Base-by-base conservation (phyloP, 441 rosid genomes). In the Erodium texanum region DNA sequence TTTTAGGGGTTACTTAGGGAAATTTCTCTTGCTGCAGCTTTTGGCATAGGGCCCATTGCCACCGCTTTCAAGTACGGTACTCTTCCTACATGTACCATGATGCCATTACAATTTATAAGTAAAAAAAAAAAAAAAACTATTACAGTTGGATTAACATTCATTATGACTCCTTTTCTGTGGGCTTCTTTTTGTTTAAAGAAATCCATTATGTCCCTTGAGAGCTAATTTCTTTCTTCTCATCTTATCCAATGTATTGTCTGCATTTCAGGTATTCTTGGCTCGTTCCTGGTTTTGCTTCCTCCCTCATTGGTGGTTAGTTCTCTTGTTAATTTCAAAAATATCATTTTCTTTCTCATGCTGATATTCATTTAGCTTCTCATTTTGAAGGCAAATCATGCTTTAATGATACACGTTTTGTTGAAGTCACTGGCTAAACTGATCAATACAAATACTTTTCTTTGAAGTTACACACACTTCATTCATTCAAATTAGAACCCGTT, bases 231-330 rank as follows among this genome's bases (percentile, higher is more conserved):
- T 58, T 27, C 29, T 27, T 27, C 27, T 58, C 62, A 7, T 56
- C 62, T 58, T 58, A 58, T 58, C 24, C 27, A 8, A 50, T 58
- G 14, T 19, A 41, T 4, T 58, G 27, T 58, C 24, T 58, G 62
- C 27, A 58, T 58, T 58, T 23, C 62, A 58, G 62, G 62, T 58
- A 58, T 22, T 24, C 62, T 58, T 58, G 62, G 62, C 62, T 58
- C 23, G 27, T 58, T 19, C 62, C 62, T 58, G 27, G 62, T 58
- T 58, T 58, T 22, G 62, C 62, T 58, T 58, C 62, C 18, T 58
- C 62, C 27, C 62, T 58, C 0, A 58, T 58, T 58, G 62, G 62
- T 20, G 62, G 62, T 58, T 20, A 58, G 62, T 58, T 54, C 62
- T 54, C 20, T 54, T 22, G 62, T 11, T 20, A 22, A 20, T 58